Conservation (phyloP, 2,329 filamentous ascomycete species). For the Cladosporium sp. region DNA sequence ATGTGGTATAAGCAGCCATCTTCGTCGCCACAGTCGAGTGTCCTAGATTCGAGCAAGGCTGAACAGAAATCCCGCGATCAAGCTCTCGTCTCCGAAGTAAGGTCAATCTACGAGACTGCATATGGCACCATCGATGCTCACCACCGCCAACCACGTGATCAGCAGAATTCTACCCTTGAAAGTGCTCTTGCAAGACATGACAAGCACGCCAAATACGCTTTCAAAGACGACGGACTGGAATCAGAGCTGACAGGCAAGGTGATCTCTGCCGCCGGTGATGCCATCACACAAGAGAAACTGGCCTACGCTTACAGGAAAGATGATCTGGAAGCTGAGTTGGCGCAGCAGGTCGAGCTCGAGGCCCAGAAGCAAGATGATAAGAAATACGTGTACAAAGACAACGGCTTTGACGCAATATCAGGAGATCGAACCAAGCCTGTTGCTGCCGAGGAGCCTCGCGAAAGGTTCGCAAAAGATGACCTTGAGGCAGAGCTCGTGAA, state of each 20-base stretch:
- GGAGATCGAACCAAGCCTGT: background rate
- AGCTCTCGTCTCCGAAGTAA: conserved; percentile 35
- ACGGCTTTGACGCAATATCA: conserved; percentile 8
- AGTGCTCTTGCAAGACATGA: conserved; percentile 26
- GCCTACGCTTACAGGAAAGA: background rate
- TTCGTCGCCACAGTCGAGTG: conserved; percentile 14
- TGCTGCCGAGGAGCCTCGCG: background rate
- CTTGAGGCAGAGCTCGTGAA: conserved; percentile 10
- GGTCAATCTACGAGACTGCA: conserved; percentile 39
- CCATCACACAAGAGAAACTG: background rate
- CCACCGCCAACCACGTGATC: conserved; percentile 22
- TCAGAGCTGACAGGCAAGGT: conserved; percentile 17
- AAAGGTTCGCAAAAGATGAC: background rate
- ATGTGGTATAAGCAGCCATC: conserved; percentile 37
- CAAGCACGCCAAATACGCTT: conserved; percentile 15
- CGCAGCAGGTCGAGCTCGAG: background rate
- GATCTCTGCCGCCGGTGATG: background rate
- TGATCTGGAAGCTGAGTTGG: conserved; percentile 2
- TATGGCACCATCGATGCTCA: conserved; percentile 36
- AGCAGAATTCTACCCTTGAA: conserved; percentile 13
- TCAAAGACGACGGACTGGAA: conserved; percentile 20
- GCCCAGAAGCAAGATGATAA: background rate
- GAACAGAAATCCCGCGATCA: conserved; percentile 28
- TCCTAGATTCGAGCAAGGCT: conserved; percentile 17
- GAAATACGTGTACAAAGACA: conserved; percentile 7